Conservation (phyloP, 495 filamentous ascomycete genomes). For the Penicillium soppii region DNA sequence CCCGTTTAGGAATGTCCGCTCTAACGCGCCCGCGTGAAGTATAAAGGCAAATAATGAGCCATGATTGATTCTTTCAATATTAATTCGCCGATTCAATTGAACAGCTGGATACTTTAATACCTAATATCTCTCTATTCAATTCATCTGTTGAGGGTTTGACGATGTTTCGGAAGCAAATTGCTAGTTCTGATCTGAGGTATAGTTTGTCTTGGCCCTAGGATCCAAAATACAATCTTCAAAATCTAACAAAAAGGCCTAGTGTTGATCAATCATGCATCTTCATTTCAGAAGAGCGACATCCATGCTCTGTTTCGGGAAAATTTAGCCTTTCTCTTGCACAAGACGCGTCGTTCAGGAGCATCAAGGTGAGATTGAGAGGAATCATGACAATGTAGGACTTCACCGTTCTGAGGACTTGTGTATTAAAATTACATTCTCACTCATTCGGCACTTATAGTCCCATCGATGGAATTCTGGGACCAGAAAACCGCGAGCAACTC, state of each 20-base stretch:
- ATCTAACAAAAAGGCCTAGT: conserved; percentile 5
- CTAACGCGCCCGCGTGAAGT: neutral
- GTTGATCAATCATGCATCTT: conserved; percentile 22
- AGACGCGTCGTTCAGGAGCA: conserved; percentile 8
- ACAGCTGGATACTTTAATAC: neutral
- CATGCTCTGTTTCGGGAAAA: conserved; percentile 12
- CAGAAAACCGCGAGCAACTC: conserved; percentile 6
- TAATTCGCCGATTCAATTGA: neutral
- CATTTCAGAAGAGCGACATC: conserved; percentile 5
- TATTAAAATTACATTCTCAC: neutral
- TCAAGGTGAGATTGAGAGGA: conserved; percentile 17
- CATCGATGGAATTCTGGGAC: neutral
- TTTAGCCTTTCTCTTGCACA: conserved; percentile 12
- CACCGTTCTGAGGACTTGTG: neutral
- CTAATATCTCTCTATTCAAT: neutral
- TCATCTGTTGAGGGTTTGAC: neutral
- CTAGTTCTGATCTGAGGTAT: conserved; percentile 2
- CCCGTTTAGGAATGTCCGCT: conserved; percentile 13
- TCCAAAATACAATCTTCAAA: too few relatives aligned
- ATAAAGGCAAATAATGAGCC: conserved; percentile 2
- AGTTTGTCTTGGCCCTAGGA: neutral
- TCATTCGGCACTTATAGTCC: neutral
- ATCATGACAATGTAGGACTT: conserved; percentile 15
- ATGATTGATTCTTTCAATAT: neutral
- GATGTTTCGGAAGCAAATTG: conserved; percentile 2